Conservation (phyloP, 805 yeast species). For the Lachancea fermentati region DNA sequence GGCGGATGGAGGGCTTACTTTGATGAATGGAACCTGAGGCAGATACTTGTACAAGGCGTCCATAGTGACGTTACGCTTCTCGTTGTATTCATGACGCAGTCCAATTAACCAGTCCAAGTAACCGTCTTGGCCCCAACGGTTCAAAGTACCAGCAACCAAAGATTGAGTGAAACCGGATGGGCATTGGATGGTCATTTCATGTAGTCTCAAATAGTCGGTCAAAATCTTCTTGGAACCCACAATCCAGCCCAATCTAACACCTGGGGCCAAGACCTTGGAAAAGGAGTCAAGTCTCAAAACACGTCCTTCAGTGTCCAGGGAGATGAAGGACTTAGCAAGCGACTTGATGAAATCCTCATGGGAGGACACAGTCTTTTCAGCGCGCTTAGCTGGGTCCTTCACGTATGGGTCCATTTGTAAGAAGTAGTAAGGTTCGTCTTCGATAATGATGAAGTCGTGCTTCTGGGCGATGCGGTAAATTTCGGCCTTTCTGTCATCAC, state of each 20-base stretch:
- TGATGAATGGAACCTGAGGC: constrained; percentile 27
- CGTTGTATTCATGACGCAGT: constrained; percentile 75
- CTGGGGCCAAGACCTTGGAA: constrained; percentile 91
- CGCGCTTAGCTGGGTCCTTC: constrained; percentile 36
- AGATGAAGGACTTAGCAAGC: constrained; percentile 69
- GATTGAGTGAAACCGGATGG: constrained; percentile 80
- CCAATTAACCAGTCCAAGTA: constrained; percentile 87
- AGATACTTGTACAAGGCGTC: constrained; percentile 62
- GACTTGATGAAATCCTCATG: constrained; percentile 65
- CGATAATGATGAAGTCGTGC: constrained; percentile 81
- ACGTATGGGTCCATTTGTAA: constrained; percentile 84
- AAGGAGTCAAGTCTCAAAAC: constrained; percentile 85
- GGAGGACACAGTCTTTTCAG: constrained; percentile 22
- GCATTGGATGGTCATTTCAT: constrained; percentile 76
- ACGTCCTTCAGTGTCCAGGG: constrained; percentile 80
- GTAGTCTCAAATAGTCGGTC: constrained; percentile 62
- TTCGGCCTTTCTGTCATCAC: constrained; percentile 66
- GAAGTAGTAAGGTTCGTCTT: constrained; percentile 97
- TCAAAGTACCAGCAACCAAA: constrained; percentile 60
- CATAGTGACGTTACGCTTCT: constrained; percentile 81
- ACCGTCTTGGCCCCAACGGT: constrained; percentile 87
- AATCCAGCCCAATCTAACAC: constrained; percentile 84
- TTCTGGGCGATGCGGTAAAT: constrained; percentile 75
- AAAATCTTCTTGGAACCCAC: constrained; percentile 61
- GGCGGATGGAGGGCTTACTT: constrained; percentile 60